Base-by-base conservation (phyloP, 768 basidiomycete genomes). In the Chiua virens region DNA sequence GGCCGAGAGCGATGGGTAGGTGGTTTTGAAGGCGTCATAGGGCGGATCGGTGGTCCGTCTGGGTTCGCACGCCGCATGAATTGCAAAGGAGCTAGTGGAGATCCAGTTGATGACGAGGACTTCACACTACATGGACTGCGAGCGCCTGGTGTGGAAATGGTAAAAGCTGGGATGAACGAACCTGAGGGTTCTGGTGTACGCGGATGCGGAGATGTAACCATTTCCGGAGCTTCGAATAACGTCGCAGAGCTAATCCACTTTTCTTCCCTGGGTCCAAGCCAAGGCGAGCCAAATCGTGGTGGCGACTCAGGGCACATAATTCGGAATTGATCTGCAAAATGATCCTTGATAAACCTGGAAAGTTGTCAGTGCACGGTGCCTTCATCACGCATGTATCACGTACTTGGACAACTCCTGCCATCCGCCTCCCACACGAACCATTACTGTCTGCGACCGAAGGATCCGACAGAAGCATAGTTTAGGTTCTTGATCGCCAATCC, bases 401-500 rank as follows among this genome's bases (percentile, higher is more conserved):
- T 66, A 95, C 93, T 85, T 92, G 18, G 91, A 92, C 46, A 98
- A 71, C 67, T 96, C 93, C 49, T 82, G 75, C 94, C 94, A 98
- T 17, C 95, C 95, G 32, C 95, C 95, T 23, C 94, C 94, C 14
- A 97, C 92, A 52, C 94, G 82, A 39, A 98, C 94, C 94, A 97
- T 97, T 55, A 96, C 93, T 0, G 89, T 93, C 61, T 92, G 89
- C 2, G 89, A 92, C 11, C 92, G 84, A 23, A 96, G 72, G 41
- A 96, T 96, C 23, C 94, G 81, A 67, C 92, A 93, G 68, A 93
- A 96, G 68, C 92, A 95, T 28, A 96, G 74, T 67, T 85, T 92
- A 7, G 92, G 83, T 45, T 95, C 91, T 58, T 91, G 83, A 57
- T 92, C 86, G 14, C 95, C 95, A 58, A 96, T 97, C 93, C 92